These are phyloP conservation scores for Dioscorea dumetorum DNA, from an alignment of 106 monocot genomes.

Conservation along the genomic window DNA sequence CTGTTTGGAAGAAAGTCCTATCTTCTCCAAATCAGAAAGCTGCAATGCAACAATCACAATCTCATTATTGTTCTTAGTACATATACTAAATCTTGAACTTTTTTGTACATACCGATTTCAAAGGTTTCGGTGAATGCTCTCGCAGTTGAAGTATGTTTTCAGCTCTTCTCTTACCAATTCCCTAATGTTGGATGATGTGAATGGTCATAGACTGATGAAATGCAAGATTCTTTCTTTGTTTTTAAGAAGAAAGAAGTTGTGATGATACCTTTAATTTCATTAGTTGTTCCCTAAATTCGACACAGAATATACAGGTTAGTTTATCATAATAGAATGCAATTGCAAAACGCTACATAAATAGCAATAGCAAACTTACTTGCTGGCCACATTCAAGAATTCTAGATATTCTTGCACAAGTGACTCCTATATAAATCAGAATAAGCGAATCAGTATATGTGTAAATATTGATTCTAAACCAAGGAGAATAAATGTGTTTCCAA, in stretches of 20 bases:
- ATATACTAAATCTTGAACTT: background rate
- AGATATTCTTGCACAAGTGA: conserved; percentile 68
- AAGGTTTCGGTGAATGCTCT: conserved; percentile 47
- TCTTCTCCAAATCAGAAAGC: conserved; percentile 81
- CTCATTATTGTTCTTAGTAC: too few species aligned
- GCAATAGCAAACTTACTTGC: conserved; percentile 52
- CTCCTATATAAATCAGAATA: conserved; percentile 33
- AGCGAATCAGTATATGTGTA: background rate
- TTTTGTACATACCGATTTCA: conserved; percentile 66
- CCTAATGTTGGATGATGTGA: conserved; percentile 22
- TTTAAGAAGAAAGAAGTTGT: too few species aligned
- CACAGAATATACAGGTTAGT: background rate
- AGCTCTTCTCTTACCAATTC: conserved; percentile 84
- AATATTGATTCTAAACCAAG: background rate
- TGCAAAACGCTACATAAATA: background rate
- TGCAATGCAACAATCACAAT: conserved; percentile 18
- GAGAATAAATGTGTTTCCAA: background rate
- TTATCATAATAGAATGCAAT: too few species aligned
- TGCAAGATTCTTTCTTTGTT: too few species aligned
- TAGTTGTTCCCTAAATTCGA: conserved; percentile 64
- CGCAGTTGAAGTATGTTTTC: conserved; percentile 77
- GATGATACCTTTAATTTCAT: conserved; percentile 54
- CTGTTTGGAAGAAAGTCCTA: conserved; percentile 81
- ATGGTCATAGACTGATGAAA: background rate
- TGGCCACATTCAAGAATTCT: conserved; percentile 70